Conservation (phyloP, 306 rosid genomes). For the Astragalus membranaceus region DNA sequence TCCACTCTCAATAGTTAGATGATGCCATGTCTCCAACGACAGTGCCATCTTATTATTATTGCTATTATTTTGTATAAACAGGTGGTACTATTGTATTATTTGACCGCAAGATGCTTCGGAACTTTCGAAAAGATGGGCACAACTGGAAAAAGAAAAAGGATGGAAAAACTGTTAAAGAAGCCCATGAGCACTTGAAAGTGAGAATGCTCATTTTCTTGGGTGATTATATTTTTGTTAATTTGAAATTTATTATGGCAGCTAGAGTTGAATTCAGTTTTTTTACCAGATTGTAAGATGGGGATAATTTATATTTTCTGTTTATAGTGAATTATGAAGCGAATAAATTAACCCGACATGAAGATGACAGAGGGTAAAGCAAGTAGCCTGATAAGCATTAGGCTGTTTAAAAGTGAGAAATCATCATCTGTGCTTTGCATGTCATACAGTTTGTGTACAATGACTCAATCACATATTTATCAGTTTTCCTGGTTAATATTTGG, state of each 20-base stretch:
- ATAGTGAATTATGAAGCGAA: background rate
- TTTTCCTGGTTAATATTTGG: slow-evolving; percentile 5
- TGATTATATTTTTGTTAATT: background rate
- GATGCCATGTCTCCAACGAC: slow-evolving; percentile 9
- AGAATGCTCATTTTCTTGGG: slow-evolving; percentile 29
- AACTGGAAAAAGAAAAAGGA: slow-evolving; percentile 98
- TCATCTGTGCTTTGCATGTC: slow-evolving; percentile 5
- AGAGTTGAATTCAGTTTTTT: slow-evolving; percentile 1
- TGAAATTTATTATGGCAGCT: background rate
- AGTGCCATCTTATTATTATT: background rate
- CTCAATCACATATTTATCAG: background rate
- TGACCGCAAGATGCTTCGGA: slow-evolving; percentile 92
- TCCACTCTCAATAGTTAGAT: slow-evolving; percentile 14
- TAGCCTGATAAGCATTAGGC: background rate
- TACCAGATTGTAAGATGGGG: background rate
- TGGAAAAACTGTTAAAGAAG: slow-evolving; percentile 97
- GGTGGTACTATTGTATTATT: slow-evolving; percentile 78
- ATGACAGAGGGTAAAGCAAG: background rate
- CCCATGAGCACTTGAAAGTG: slow-evolving; percentile 97
- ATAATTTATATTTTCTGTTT: slow-evolving; percentile 11
- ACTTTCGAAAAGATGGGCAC: slow-evolving; percentile 93
- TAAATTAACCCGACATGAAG: background rate
- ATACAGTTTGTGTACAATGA: background rate
- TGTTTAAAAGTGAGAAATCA: background rate
- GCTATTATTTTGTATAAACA: slow-evolving; percentile 28